Evolutionary conservation across 345 rosid genomes (phyloP).

Genomic region (Melastoma malabathricum): DNA sequence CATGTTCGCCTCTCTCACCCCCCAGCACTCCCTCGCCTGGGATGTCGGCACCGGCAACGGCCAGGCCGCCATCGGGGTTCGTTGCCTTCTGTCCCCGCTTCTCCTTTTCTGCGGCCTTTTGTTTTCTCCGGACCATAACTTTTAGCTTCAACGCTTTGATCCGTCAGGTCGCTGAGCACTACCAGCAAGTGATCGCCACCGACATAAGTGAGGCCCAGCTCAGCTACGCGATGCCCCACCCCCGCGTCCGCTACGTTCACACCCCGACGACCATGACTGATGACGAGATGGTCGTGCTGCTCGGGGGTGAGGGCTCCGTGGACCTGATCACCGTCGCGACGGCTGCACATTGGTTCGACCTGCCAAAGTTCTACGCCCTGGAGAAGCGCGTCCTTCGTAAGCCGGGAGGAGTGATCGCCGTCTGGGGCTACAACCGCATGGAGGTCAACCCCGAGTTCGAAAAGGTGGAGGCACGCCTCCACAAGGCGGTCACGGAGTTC

Average conservation of each 20-base stretch:
- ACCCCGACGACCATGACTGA: background rate
- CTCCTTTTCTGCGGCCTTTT: background rate
- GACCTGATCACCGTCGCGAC: background rate
- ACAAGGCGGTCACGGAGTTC: no score
- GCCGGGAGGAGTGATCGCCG: background rate
- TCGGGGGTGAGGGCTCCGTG: background rate
- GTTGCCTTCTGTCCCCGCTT: no score
- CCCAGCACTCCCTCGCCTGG: no score
- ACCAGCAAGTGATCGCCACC: background rate
- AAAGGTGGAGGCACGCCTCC: background rate
- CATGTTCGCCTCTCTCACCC: no score
- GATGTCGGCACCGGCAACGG: no score
- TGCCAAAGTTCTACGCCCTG: background rate
- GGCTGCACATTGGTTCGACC: background rate
- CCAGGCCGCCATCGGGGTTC: no score
- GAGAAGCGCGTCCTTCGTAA: background rate
- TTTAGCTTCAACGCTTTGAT: background rate
- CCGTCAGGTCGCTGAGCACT: background rate
- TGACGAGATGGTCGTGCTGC: background rate
- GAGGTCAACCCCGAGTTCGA: background rate
- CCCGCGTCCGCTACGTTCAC: conserved; percentile 1
- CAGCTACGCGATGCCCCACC: background rate
- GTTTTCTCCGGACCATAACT: background rate
- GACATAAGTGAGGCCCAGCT: background rate
- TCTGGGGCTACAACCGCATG: background rate